Percentiles rank a stretch among this genome's conserved stretches.
Evolutionary conservation across 345 rosid species (phyloP).

Genomic region (thale cress (Arabidopsis thaliana)): DNA sequence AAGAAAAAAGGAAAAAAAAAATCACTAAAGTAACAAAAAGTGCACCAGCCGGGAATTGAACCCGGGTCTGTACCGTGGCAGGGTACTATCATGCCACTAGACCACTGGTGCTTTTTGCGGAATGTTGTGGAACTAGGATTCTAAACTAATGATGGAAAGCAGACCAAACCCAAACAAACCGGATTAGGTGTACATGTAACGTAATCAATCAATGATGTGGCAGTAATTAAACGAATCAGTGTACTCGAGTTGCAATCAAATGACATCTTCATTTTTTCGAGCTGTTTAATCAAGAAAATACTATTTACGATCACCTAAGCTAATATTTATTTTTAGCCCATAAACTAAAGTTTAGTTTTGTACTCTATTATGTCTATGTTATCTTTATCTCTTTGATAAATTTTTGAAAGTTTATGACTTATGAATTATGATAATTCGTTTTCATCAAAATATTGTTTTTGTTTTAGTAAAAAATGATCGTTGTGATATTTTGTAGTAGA

Average conservation of each 20-base stretch:
- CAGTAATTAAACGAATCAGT: constrained; percentile 34
- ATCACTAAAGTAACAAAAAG: too few relatives aligned
- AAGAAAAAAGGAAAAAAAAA: background rate
- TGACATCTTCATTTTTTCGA: constrained; percentile 30
- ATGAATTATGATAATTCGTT: background rate
- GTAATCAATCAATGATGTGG: constrained; percentile 40
- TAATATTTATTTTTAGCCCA: too few relatives aligned
- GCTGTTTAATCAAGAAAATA: constrained; percentile 8
- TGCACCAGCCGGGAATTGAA: constrained; percentile 54
- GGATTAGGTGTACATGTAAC: constrained; percentile 28
- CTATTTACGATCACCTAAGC: too few relatives aligned
- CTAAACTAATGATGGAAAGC: background rate
- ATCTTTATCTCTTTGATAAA: background rate
- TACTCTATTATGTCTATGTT: background rate
- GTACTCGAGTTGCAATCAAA: constrained; percentile 40
- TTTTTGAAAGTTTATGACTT: background rate
- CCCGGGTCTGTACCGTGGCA: constrained; percentile 73
- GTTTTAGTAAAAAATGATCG: background rate
- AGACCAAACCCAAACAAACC: background rate
- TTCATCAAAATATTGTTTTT: background rate
- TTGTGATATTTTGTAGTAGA: background rate
- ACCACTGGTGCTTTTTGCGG: constrained; percentile 36
- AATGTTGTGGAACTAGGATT: too few relatives aligned
- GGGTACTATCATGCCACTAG: constrained; percentile 57
- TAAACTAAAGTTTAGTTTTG: background rate